A percentile compares a stretch with the other conserved stretches of the same genome.
phyloP scores from a whole-genome alignment of 1,284 basidiomycete species.

The Salmacisia buchloeana region DNA sequence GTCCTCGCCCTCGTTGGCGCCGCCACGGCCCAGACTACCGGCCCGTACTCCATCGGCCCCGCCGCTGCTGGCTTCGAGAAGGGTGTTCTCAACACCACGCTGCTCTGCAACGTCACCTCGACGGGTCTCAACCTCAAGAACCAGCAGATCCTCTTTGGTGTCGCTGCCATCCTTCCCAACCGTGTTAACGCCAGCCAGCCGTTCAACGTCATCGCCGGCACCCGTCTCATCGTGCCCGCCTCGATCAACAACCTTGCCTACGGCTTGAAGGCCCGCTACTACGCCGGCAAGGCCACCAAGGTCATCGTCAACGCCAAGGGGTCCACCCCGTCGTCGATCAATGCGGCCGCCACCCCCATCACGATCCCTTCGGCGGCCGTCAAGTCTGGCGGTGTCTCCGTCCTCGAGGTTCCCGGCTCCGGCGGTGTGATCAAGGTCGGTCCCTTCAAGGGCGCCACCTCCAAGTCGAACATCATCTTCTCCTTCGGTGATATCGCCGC shows the following conservation, averaged over 20 bases:
- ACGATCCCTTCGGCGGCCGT: not conserved
- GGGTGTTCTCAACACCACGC: not conserved
- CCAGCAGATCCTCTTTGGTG: not conserved
- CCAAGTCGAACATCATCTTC: not conserved
- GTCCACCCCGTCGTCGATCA: not conserved
- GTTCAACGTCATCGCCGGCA: not conserved
- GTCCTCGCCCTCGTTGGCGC: not conserved
- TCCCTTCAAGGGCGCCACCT: not conserved
- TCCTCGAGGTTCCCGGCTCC: not conserved
- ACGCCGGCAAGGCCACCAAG: not conserved
- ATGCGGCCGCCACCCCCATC: not conserved
- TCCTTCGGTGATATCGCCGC: not conserved
- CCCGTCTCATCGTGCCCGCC: not conserved
- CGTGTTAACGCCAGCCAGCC: not conserved
- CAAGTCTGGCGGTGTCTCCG: not conserved
- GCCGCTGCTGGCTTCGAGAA: not conserved
- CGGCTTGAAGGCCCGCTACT: not conserved
- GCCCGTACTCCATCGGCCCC: not conserved
- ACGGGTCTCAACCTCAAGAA: not conserved
- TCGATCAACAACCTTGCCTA: not conserved
- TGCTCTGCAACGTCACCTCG: not conserved
- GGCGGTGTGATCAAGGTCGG: not conserved
- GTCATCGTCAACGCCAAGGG: constrained; percentile 1
- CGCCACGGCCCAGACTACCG: not conserved
- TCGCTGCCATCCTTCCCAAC: not conserved